Percentiles rank a stretch among this genome's conserved stretches.
Evolutionary conservation across 2,329 filamentous ascomycete genomes (phyloP).

Genomic region (Fusarium devonianum): DNA sequence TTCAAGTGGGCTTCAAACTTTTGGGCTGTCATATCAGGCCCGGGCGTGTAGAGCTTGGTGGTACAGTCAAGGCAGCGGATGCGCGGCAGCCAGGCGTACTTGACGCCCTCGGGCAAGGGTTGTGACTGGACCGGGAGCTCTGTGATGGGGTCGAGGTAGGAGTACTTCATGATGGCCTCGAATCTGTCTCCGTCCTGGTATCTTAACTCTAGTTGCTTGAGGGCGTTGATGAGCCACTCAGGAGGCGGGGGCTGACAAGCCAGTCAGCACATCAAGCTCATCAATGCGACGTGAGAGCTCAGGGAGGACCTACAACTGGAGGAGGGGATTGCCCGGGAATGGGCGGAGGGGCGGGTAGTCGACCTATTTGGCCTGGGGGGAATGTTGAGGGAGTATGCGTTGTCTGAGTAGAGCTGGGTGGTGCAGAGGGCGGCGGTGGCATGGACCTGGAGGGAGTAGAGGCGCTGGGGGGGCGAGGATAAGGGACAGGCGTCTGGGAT

Average conservation of each 20-base stretch:
- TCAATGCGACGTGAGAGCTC: constrained; percentile 7
- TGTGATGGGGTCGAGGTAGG: constrained; percentile 76
- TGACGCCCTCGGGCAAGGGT: constrained; percentile 67
- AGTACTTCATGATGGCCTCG: constrained; percentile 91
- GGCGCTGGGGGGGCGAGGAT: constrained; percentile 44
- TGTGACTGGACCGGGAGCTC: constrained; percentile 68
- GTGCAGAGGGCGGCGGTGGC: constrained; percentile 50
- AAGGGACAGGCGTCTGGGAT: constrained; percentile 47
- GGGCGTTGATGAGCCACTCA: constrained; percentile 79
- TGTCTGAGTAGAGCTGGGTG: constrained; percentile 48
- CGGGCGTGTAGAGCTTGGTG: constrained; percentile 91
- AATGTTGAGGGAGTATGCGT: constrained; percentile 46
- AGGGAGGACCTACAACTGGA: constrained; percentile 63
- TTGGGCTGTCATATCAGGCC: constrained; percentile 81
- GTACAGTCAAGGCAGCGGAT: constrained; percentile 94
- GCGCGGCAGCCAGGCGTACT: constrained; percentile 84
- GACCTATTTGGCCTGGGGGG: constrained; percentile 66
- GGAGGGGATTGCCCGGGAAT: constrained; percentile 62
- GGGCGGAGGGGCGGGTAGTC: constrained; percentile 71
- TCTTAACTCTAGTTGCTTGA: constrained; percentile 72
- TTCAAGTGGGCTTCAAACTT: constrained; percentile 94
- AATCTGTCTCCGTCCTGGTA: constrained; percentile 82
- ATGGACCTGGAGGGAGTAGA: constrained; percentile 45
- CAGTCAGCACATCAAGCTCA: constrained; percentile 26
- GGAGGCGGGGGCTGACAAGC: constrained; percentile 77